These are phyloP conservation scores for Prunella vulgaris DNA, from an alignment of 257 asterid genomes.

Conservation along the genomic window DNA sequence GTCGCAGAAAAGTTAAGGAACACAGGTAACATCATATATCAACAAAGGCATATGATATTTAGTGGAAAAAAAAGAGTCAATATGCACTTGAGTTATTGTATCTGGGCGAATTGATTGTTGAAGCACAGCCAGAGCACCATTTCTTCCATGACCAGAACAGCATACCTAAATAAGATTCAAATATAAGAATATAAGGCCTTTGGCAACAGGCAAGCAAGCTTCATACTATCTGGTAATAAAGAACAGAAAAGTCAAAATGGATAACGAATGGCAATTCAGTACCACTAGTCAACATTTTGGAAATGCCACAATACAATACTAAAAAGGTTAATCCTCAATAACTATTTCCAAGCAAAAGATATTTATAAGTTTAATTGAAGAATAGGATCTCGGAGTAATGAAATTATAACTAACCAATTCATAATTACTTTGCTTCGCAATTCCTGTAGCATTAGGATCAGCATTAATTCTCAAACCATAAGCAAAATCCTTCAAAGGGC, in stretches of 20 bases:
- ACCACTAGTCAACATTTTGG: neutral
- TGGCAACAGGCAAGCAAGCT: conserved; percentile 17
- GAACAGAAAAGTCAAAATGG: conserved; percentile 6
- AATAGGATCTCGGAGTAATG: neutral
- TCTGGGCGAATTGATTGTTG: conserved; percentile 96
- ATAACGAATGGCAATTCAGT: conserved; percentile 8
- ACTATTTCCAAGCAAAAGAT: conserved; percentile 17
- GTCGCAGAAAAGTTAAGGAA: neutral
- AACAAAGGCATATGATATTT: neutral
- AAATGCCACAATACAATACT: conserved; percentile 14
- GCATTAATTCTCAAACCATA: conserved; percentile 85
- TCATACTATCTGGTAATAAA: conserved; percentile 8
- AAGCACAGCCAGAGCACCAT: conserved; percentile 90
- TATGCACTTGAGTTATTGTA: conserved; percentile 78
- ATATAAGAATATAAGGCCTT: conserved; percentile 4
- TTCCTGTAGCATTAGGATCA: conserved; percentile 78
- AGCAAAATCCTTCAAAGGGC: conserved; percentile 88
- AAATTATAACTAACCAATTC: conserved; percentile 70
- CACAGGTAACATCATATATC: neutral
- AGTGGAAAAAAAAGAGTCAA: conserved; percentile 18
- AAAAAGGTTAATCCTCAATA: conserved; percentile 13
- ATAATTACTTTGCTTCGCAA: conserved; percentile 87
- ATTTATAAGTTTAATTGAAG: conserved; percentile 5
- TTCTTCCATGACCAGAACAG: conserved; percentile 99
- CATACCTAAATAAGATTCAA: conserved; percentile 64